phyloP scores from a whole-genome alignment of 306 rosid genomes.

The Fragaria iinumae region DNA sequence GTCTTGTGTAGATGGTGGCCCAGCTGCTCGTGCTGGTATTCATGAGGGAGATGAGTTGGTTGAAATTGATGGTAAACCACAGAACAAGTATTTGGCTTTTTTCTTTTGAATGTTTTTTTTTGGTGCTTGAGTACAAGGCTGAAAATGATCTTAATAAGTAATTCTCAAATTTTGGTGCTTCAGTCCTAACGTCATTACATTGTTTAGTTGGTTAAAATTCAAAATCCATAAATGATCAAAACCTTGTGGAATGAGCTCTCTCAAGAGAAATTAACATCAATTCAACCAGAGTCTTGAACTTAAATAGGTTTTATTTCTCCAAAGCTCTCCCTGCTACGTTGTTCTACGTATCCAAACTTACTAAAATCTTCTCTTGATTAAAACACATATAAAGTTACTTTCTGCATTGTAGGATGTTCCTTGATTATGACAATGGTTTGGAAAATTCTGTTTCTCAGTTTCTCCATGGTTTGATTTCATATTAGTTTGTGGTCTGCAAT shows the following conservation, averaged over 20 bases:
- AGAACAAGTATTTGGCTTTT: conserved; percentile 12
- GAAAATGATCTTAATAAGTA: neutral
- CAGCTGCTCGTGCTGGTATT: conserved; percentile 95
- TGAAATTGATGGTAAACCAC: conserved; percentile 75
- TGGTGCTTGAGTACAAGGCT: neutral
- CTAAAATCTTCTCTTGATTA: neutral
- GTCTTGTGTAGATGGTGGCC: conserved; percentile 82
- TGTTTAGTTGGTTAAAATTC: neutral
- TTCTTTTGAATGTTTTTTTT: too few relatives aligned
- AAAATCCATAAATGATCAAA: neutral
- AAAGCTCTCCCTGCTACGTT: neutral
- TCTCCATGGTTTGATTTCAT: neutral
- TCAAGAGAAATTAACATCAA: neutral
- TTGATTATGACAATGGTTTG: neutral
- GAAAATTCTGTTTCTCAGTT: neutral
- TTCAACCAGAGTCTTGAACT: neutral
- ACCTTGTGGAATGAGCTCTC: neutral
- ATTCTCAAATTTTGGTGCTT: neutral
- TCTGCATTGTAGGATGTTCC: neutral
- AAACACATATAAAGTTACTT: neutral
- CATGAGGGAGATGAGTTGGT: conserved; percentile 92
- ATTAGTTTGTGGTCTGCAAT: neutral
- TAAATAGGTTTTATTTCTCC: neutral
- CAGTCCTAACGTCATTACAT: neutral
- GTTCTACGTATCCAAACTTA: neutral